Percentiles rank a stretch among this genome's conserved stretches.
These are phyloP conservation scores for Alliaria petiolata DNA, from an alignment of 345 rosid genomes.

Conservation along the genomic window DNA sequence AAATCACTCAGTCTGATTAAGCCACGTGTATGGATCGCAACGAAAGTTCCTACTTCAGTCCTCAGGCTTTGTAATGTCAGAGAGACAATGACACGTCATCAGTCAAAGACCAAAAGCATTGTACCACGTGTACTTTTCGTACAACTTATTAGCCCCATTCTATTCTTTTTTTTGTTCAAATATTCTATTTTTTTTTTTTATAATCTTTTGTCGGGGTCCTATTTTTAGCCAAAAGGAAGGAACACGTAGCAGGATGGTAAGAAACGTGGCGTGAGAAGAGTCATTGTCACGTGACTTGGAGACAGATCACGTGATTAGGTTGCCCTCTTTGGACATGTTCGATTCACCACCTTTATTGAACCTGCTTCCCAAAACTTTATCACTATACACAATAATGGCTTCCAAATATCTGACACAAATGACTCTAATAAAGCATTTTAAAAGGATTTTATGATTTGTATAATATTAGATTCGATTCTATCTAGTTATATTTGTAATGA, in stretches of 20 bases:
- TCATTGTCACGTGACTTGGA: conserved; percentile 14
- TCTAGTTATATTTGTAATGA: neutral
- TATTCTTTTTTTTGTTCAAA: neutral
- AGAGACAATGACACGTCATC: conserved; percentile 18
- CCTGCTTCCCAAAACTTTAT: conserved; percentile 9
- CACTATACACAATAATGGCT: conserved; percentile 18
- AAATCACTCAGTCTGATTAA: neutral
- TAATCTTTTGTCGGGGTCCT: conserved; percentile 3
- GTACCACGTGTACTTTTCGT: conserved; percentile 35
- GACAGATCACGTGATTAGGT: conserved; percentile 32
- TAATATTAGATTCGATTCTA: neutral
- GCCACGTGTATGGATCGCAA: conserved; percentile 1
- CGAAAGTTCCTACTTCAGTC: neutral
- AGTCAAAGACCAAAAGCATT: conserved; percentile 30
- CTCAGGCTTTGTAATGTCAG: neutral
- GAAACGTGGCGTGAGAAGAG: neutral
- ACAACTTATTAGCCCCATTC: conserved; percentile 2
- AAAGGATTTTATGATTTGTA: neutral
- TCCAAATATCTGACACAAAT: conserved; percentile 13
- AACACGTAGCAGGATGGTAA: neutral
- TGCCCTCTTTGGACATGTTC: conserved; percentile 23
- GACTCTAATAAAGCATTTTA: too few species aligned
- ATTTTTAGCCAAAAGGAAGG: neutral
- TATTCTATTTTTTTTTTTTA: neutral
- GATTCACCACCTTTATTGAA: conserved; percentile 9